Percentiles rank a stretch among this genome's conserved stretches.
Conservation (phyloP, 257 asterid genomes). For the Ilex asprella region DNA sequence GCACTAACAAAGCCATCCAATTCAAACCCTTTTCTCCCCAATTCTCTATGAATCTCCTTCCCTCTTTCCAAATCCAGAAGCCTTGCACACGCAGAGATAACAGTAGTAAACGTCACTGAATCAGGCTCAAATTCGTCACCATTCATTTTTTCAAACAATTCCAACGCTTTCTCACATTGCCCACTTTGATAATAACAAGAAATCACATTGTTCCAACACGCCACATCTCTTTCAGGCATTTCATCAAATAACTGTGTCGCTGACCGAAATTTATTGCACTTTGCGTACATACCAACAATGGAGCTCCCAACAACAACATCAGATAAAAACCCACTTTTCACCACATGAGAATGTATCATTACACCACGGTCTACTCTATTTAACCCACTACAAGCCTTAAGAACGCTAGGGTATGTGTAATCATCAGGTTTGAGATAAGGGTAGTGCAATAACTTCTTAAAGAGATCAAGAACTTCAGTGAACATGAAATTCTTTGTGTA, state of each 20-base stretch:
- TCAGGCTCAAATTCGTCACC: slow-evolving; percentile 43
- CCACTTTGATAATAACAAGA: slow-evolving; percentile 72
- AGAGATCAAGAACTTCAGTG: slow-evolving; percentile 43
- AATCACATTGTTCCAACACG: slow-evolving; percentile 66
- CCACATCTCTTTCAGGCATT: slow-evolving; percentile 65
- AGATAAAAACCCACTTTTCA: slow-evolving; percentile 44
- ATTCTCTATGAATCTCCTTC: slow-evolving; percentile 43
- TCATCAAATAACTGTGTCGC: slow-evolving; percentile 64
- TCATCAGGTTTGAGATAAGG: slow-evolving; percentile 51
- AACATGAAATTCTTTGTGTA: slow-evolving; percentile 52
- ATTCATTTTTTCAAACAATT: slow-evolving; percentile 56
- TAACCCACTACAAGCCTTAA: slow-evolving; percentile 68
- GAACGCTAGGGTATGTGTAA: slow-evolving; percentile 67
- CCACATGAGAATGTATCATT: slow-evolving; percentile 45
- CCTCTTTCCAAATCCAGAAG: slow-evolving; percentile 56
- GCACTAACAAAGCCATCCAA: slow-evolving; percentile 53
- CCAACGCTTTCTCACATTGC: slow-evolving; percentile 56
- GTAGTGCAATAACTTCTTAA: slow-evolving; percentile 27
- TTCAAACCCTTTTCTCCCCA: slow-evolving; percentile 27
- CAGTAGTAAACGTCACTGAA: slow-evolving; percentile 62
- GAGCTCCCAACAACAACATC: slow-evolving; percentile 69
- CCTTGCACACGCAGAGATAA: slow-evolving; percentile 64
- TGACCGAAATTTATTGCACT: slow-evolving; percentile 37
- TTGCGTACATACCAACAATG: slow-evolving; percentile 46
- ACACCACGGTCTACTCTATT: slow-evolving; percentile 38